These are phyloP conservation scores for Haematococcus lacustris DNA, from an alignment of 139 green algal genomes.

Conservation along the genomic window DNA sequence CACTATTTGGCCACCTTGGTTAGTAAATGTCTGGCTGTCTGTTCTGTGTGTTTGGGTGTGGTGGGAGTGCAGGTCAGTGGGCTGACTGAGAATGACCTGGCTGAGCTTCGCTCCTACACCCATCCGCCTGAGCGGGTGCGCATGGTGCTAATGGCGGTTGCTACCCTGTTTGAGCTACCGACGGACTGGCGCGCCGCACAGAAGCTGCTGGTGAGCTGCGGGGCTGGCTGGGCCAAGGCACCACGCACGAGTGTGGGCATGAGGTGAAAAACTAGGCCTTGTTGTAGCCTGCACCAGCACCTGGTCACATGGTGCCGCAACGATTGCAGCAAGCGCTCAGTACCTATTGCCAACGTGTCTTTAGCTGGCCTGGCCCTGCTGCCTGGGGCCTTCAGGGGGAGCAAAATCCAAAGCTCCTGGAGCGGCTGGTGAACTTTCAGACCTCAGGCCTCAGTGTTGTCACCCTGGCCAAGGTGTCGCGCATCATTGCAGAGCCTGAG, in stretches of 20 bases:
- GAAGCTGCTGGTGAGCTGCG: slow-evolving; percentile 5
- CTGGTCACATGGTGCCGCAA: too few relatives aligned
- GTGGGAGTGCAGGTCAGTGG: slow-evolving; percentile 19
- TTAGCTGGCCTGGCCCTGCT: too few relatives aligned
- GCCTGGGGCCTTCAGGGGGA: slow-evolving; percentile 23
- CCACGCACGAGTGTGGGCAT: too few relatives aligned
- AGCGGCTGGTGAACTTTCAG: slow-evolving; percentile 17
- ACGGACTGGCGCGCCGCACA: slow-evolving; percentile 28
- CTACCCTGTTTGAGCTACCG: slow-evolving; percentile 27
- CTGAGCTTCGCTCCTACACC: slow-evolving; percentile 28
- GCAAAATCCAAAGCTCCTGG: slow-evolving; percentile 32
- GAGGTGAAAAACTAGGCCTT: too few relatives aligned
- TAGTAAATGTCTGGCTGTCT: too few relatives aligned
- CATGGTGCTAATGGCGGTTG: slow-evolving; percentile 36
- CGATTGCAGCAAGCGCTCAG: too few relatives aligned
- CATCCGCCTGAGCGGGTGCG: slow-evolving; percentile 20
- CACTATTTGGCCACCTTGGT: too few relatives aligned
- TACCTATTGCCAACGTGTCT: too few relatives aligned
- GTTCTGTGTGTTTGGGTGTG: too few relatives aligned
- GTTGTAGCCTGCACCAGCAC: too few relatives aligned
- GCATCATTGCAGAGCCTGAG: slow-evolving; percentile 28
- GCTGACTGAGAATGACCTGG: slow-evolving; percentile 18
- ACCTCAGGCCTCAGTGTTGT: not conserved
- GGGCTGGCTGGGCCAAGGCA: too few relatives aligned
- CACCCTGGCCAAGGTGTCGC: slow-evolving; percentile 17